A percentile compares a stretch with the other conserved stretches of the same genome.
phyloP scores from a whole-genome alignment of 1,139 yeast genomes.

The Saccharomyces hybrid region DNA sequence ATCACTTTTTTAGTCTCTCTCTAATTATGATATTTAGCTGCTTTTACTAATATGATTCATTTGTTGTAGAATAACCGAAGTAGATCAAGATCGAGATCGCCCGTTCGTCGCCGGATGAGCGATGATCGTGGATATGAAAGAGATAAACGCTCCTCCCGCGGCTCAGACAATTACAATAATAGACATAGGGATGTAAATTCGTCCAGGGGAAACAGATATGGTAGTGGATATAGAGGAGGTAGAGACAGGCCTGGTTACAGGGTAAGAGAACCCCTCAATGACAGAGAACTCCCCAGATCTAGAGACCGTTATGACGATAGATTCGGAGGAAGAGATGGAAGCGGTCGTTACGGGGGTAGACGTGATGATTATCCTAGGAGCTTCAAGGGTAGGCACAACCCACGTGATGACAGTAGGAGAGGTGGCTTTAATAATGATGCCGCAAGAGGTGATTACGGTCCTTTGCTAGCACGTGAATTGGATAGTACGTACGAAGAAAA shows the following conservation, averaged over 20 bases:
- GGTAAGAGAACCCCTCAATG: conserved; percentile 19
- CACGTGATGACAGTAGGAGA: conserved; percentile 16
- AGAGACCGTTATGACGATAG: conserved; percentile 13
- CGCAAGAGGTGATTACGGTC: conserved; percentile 21
- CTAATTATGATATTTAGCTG: background rate
- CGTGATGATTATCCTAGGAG: conserved; percentile 7
- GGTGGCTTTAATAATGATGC: conserved; percentile 28
- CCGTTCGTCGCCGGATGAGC: conserved; percentile 6
- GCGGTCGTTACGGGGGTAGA: conserved; percentile 12
- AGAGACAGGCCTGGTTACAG: conserved; percentile 13
- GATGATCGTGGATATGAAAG: conserved; percentile 1
- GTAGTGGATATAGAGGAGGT: conserved; percentile 21
- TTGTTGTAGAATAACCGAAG: conserved; percentile 2
- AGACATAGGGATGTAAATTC: conserved; percentile 4
- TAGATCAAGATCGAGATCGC: conserved; percentile 8
- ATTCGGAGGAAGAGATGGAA: conserved; percentile 25
- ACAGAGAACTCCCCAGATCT: conserved; percentile 16
- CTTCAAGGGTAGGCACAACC: conserved; percentile 24
- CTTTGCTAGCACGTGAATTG: conserved; percentile 26
- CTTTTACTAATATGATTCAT: background rate
- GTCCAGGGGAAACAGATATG: conserved; percentile 17
- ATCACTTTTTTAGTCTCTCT: background rate
- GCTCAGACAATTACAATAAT: background rate
- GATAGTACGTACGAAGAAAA: conserved; percentile 33
- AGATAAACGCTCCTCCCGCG: background rate